These are phyloP conservation scores for Aspergillus awamori DNA, from an alignment of 2,329 filamentous ascomycete genomes.

Conservation along the genomic window DNA sequence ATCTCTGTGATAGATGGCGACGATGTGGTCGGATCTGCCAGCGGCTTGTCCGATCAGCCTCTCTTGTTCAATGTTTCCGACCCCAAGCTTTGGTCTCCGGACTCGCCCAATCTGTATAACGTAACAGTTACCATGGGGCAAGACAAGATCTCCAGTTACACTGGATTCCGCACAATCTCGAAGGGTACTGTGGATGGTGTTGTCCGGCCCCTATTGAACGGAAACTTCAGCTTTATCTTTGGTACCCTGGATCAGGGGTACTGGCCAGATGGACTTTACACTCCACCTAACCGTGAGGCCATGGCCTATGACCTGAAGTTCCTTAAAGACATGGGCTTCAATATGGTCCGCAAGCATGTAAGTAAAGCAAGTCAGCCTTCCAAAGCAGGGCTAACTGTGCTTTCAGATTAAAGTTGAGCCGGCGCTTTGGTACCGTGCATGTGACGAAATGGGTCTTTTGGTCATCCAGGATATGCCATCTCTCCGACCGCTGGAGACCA, in stretches of 20 bases:
- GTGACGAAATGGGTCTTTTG: constrained; percentile 66
- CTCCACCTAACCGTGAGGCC: constrained; percentile 66
- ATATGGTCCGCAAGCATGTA: constrained; percentile 71
- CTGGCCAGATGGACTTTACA: constrained; percentile 71
- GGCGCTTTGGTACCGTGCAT: constrained; percentile 68
- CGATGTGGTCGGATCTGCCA: constrained; percentile 48
- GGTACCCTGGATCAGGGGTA: constrained; percentile 71
- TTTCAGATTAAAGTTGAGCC: constrained; percentile 66
- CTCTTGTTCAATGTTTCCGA: constrained; percentile 60
- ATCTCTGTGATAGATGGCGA: constrained; percentile 44
- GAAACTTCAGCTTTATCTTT: constrained; percentile 69
- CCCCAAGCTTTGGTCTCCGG: constrained; percentile 66
- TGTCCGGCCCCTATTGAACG: constrained; percentile 66
- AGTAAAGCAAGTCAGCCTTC: constrained; percentile 26
- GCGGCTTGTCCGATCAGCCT: constrained; percentile 51
- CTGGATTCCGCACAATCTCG: constrained; percentile 67
- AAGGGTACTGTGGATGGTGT: constrained; percentile 60
- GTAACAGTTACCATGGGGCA: constrained; percentile 57
- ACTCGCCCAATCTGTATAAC: constrained; percentile 66
- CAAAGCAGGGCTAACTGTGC: neutral
- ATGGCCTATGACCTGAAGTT: constrained; percentile 68
- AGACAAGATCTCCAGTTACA: constrained; percentile 66
- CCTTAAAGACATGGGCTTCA: constrained; percentile 68
- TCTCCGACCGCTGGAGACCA: constrained; percentile 48
- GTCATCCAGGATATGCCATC: constrained; percentile 75